phyloP scores from a whole-genome alignment of 805 yeast genomes.

The Spathaspora girioi region DNA sequence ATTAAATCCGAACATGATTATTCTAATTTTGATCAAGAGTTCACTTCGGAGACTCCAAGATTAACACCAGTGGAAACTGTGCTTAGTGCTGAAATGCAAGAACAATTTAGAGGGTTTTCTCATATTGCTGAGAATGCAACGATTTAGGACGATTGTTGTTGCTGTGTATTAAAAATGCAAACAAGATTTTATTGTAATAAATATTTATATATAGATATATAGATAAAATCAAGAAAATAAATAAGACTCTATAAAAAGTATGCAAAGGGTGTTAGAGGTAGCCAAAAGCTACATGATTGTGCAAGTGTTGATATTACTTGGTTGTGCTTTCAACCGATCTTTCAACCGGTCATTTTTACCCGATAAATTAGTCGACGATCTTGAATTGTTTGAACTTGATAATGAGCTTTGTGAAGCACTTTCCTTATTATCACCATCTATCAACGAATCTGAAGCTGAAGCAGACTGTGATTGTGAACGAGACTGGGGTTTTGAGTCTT shows the following conservation, averaged over 20 bases:
- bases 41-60: slow-evolving; percentile 91
- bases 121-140: slow-evolving; percentile 66
- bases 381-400: neutral
- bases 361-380: neutral
- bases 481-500: neutral
- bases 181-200: neutral
- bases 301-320: slow-evolving; percentile 1
- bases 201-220: neutral
- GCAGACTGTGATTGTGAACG: neutral
- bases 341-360: neutral
- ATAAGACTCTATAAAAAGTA: neutral
- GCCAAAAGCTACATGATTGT: neutral
- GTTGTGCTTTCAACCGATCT: neutral
- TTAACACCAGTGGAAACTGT: slow-evolving; percentile 92
- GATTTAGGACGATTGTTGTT: slow-evolving; percentile 14
- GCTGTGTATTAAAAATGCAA: neutral
- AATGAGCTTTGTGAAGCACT: neutral
- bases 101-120: slow-evolving; percentile 95
- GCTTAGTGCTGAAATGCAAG: slow-evolving; percentile 84
- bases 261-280: neutral
- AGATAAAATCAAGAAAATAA: neutral
- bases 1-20: slow-evolving; percentile 86
- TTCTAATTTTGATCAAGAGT: slow-evolving; percentile 89
- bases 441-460: neutral
- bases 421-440: neutral